Evolutionary conservation across 1,284 basidiomycete species (phyloP).

Genomic region (Moniliella sp.): DNA sequence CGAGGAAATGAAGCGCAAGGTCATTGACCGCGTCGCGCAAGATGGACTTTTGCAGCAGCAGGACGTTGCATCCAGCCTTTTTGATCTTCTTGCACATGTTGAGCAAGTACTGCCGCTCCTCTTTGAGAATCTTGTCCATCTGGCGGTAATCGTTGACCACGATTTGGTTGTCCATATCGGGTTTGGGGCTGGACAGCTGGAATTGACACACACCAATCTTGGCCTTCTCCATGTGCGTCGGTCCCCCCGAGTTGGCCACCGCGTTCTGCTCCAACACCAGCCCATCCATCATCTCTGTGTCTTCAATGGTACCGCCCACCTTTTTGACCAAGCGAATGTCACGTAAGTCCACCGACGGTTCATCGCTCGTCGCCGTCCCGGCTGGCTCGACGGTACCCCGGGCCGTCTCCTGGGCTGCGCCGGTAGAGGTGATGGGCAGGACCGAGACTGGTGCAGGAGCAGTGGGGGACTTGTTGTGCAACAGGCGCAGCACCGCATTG

Average conservation of each 20-base stretch:
- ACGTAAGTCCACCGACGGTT: constrained; percentile 72
- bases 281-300: constrained; percentile 88
- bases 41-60: constrained; percentile 98
- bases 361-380: too few relatives aligned
- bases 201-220: constrained; percentile 98
- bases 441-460: too few relatives aligned
- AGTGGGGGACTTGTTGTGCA: too few relatives aligned
- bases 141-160: constrained; percentile 98
- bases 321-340: constrained; percentile 95
- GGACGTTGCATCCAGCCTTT: constrained; percentile 94
- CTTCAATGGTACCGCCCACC: constrained; percentile 93
- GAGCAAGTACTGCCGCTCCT: constrained; percentile 88
- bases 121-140: constrained; percentile 99
- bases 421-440: too few relatives aligned
- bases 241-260: constrained; percentile 64
- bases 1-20: constrained; percentile 90
- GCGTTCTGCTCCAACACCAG: constrained; percentile 91
- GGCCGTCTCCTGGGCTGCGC: too few relatives aligned
- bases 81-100: constrained; percentile 99
- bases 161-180: constrained; percentile 99
- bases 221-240: constrained; percentile 86
- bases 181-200: constrained; percentile 89
- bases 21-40: constrained; percentile 95
- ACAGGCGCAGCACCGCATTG: constrained; percentile 60
- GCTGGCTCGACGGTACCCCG: too few relatives aligned